These are phyloP conservation scores for Corynespora cassiicola DNA, from an alignment of 2,329 filamentous ascomycete genomes.

Conservation along the genomic window DNA sequence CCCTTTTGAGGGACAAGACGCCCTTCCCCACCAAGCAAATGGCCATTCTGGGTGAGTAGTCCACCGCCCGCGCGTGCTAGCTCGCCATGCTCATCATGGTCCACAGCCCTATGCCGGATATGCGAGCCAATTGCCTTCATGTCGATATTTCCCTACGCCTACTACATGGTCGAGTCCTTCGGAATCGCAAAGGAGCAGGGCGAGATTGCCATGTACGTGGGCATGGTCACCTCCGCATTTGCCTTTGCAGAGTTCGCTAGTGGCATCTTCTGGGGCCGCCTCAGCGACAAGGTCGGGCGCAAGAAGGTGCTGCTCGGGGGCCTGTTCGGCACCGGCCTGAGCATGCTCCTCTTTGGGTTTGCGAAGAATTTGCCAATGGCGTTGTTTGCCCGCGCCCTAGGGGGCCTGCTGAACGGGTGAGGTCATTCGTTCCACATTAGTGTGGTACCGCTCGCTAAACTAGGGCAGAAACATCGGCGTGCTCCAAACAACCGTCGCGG, in stretches of 20 bases:
- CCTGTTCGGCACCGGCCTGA: constrained; percentile 88
- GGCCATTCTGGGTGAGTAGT: constrained; percentile 58
- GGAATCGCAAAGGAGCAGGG: constrained; percentile 78
- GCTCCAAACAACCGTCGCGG: constrained; percentile 91
- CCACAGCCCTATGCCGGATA: constrained; percentile 84
- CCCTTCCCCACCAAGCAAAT: constrained; percentile 66
- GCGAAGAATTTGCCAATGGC: constrained; percentile 82
- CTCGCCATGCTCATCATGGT: constrained; percentile 5
- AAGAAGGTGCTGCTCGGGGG: constrained; percentile 92
- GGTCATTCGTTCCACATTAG: constrained; percentile 44
- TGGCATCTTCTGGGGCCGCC: constrained; percentile 87
- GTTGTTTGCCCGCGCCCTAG: constrained; percentile 84
- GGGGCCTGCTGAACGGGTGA: constrained; percentile 90
- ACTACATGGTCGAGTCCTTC: constrained; percentile 96
- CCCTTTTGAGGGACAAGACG: constrained; percentile 40
- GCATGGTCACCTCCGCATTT: constrained; percentile 95
- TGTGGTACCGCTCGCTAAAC: constrained; percentile 35
- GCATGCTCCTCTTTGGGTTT: constrained; percentile 92
- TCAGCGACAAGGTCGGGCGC: constrained; percentile 90
- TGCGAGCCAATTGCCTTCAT: constrained; percentile 99
- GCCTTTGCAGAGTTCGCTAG: constrained; percentile 95
- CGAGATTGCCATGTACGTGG: constrained; percentile 89
- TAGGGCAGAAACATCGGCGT: constrained; percentile 83
- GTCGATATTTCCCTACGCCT: constrained; percentile 98
- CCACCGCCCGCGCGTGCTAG: not conserved